Percentiles rank a stretch among this genome's conserved stretches.
Conservation (phyloP, 371 early-diverging fungal species). For the Saksenaea oblongispora region DNA sequence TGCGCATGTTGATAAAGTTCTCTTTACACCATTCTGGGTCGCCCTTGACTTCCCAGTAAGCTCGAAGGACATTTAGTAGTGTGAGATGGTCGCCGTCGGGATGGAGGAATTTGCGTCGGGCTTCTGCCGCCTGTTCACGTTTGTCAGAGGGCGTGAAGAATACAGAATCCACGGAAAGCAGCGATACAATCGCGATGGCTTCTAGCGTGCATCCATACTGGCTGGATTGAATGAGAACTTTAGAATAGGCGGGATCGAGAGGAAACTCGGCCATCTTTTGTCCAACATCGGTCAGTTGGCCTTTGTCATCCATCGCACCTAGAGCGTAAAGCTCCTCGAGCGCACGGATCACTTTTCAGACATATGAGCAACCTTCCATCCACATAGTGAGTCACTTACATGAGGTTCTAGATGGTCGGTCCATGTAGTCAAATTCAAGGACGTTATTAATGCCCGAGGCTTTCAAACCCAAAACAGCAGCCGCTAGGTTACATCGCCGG, state of each 20-base stretch:
- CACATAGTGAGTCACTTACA: constrained; percentile 30
- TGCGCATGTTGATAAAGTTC: constrained; percentile 85
- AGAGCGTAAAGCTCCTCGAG: constrained; percentile 89
- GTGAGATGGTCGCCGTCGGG: constrained; percentile 94
- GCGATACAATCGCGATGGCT: constrained; percentile 83
- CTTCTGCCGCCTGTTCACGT: constrained; percentile 83
- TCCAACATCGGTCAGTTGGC: constrained; percentile 84
- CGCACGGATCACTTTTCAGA: constrained; percentile 68
- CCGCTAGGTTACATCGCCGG: constrained; percentile 84
- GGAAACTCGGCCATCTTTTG: constrained; percentile 92
- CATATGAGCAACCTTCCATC: too few species aligned
- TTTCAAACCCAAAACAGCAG: constrained; percentile 84
- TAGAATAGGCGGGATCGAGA: constrained; percentile 88
- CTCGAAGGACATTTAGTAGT: constrained; percentile 78
- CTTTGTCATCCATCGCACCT: constrained; percentile 85
- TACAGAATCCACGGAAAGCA: constrained; percentile 89
- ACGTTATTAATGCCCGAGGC: constrained; percentile 91
- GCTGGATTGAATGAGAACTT: constrained; percentile 83
- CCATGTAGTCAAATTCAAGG: constrained; percentile 93
- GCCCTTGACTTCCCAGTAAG: constrained; percentile 74
- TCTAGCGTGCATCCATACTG: constrained; percentile 78
- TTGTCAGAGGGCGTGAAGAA: constrained; percentile 88
- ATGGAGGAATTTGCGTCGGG: constrained; percentile 72
- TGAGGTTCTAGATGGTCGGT: constrained; percentile 78
- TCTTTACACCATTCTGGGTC: constrained; percentile 88